Base-by-base conservation (phyloP, 192 early-diverging fungal genomes). In the Podila epigama region DNA sequence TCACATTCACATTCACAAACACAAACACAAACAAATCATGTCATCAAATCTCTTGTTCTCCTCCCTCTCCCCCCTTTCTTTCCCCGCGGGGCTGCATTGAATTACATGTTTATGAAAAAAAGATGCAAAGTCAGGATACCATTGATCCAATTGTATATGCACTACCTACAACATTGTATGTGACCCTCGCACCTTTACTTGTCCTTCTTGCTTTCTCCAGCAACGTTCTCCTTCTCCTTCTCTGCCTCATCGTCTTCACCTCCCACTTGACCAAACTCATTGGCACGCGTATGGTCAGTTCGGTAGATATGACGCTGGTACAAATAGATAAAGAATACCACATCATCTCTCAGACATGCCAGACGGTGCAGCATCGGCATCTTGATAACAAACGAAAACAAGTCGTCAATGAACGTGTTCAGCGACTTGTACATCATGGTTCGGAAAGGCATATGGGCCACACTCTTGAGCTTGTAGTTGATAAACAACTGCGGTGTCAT, bases 391-490 rank as follows among this genome's bases (percentile, higher is more conserved):
- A 96, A 97, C 13, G 93, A 93, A 85, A 97, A 97, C 66, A 97
- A 68, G 66, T 97, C 95, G 78, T 96, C 94, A 65, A 89, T 84
- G 53, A 89, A 86, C 11, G 90, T 88, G 42, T 86, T 86, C 34
- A 89, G 68, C 0, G 86, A 87, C 79, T 97, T 97, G 85, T 97
- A 97, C 90, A 94, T 94, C 67, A 97, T 88, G 9, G 95, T 95
- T 57, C 89, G 91, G 92, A 93, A 95, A 7, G 94, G 94, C 95
- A 97, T 97, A 68, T 97, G 94, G 1, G 94, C 94, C 1, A 97
- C 87, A 67, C 85, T 87, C 80, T 89, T 88, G 54, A 90, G 83
- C 70, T 93, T 92, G 81, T 96, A 95, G 82, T 97, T 97, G 84
- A 97, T 94, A 68, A 94, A 95, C 51, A 97, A 69, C 69, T 95